Evolutionary conservation across 2,329 filamentous ascomycete species (phyloP).

Genomic region (Aspergillus costaricaensis): DNA sequence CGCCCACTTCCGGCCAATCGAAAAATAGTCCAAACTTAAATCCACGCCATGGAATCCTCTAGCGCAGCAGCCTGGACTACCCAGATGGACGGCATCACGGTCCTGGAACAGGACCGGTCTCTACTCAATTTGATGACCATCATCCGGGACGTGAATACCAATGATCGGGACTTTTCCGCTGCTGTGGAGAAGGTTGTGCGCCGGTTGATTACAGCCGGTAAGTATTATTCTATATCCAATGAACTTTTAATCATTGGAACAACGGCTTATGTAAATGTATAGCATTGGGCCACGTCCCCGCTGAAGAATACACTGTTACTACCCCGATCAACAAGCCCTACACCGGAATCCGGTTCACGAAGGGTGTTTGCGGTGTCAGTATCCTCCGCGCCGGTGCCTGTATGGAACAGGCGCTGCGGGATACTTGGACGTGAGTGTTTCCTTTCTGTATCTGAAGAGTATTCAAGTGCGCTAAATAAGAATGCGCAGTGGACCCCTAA

Average conservation of each 20-base stretch:
- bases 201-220: slow-evolving; percentile 16
- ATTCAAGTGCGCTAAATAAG: neutral
- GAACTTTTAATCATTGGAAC: neutral
- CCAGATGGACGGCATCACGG: neutral
- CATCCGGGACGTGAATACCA: slow-evolving; percentile 18
- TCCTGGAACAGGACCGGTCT: slow-evolving; percentile 16
- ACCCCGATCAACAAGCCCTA: slow-evolving; percentile 20
- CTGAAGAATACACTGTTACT: slow-evolving; percentile 9
- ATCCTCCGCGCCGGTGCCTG: slow-evolving; percentile 37
- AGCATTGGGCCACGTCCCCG: slow-evolving; percentile 24
- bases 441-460: neutral
- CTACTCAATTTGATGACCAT: slow-evolving; percentile 21
- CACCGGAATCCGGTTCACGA: slow-evolving; percentile 15
- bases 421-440: slow-evolving; percentile 26
- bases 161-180: slow-evolving; percentile 10
- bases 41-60: neutral
- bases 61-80: neutral
- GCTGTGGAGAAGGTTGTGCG: slow-evolving; percentile 16
- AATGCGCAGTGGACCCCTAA: slow-evolving; percentile 25
- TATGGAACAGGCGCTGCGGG: slow-evolving; percentile 33
- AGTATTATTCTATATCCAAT: neutral
- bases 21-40: neutral
- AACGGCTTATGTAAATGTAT: neutral
- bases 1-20: neutral
- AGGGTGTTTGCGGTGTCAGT: slow-evolving; percentile 34